A percentile compares a stretch with the other conserved stretches of the same genome.
Evolutionary conservation across 345 rosid genomes (phyloP).

Genomic region (Anacardium occidentale): DNA sequence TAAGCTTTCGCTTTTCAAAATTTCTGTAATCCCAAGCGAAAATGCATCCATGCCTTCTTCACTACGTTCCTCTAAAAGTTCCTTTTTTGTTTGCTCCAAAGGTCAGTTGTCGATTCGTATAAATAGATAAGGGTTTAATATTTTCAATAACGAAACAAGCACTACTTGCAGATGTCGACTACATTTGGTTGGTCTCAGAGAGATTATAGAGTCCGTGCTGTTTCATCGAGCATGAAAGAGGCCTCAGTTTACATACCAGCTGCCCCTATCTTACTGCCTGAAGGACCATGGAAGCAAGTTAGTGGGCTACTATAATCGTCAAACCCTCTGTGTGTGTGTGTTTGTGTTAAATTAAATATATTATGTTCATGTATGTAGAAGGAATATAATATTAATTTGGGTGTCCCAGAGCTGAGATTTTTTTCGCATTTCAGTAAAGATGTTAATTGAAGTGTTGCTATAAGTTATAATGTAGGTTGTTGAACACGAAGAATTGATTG

Average conservation of each 20-base stretch:
- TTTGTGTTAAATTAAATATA: too few relatives aligned
- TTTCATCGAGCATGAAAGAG: slow-evolving; percentile 40
- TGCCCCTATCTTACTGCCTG: slow-evolving; percentile 82
- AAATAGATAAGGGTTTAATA: too few relatives aligned
- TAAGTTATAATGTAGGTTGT: too few relatives aligned
- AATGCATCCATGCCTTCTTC: slow-evolving; percentile 40
- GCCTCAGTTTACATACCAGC: slow-evolving; percentile 60
- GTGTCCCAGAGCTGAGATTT: too few relatives aligned
- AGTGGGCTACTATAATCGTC: slow-evolving; percentile 10
- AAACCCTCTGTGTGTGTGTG: background rate
- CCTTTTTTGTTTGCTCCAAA: slow-evolving; percentile 32
- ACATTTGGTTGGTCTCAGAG: slow-evolving; percentile 34
- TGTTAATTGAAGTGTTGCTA: too few relatives aligned
- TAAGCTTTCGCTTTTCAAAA: background rate
- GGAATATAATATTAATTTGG: too few relatives aligned
- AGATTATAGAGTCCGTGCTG: slow-evolving; percentile 35
- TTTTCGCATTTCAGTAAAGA: too few relatives aligned
- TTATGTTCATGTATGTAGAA: background rate
- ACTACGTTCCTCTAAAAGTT: slow-evolving; percentile 33
- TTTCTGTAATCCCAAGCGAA: background rate
- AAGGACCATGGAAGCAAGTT: slow-evolving; percentile 89
- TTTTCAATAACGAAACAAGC: too few relatives aligned
- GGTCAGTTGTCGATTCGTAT: too few relatives aligned
- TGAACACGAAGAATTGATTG: too few relatives aligned
- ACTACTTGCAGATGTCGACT: slow-evolving; percentile 29